Percentiles rank a stretch among this genome's conserved stretches.
These are phyloP conservation scores for Petasospora rhodanensis DNA, from an alignment of 1,139 yeast species.

Conservation along the genomic window DNA sequence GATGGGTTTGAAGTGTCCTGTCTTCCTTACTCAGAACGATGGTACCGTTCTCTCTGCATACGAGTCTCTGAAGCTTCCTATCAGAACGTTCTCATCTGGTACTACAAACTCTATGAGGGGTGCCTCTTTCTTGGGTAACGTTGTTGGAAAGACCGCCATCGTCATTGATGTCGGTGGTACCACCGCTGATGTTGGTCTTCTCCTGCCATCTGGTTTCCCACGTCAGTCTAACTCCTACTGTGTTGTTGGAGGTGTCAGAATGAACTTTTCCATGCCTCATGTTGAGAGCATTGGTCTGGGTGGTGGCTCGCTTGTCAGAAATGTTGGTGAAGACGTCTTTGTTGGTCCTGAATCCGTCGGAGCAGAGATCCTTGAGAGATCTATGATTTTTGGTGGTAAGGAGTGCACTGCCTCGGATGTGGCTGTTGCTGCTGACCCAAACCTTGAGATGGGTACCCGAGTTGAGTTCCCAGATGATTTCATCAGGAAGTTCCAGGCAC, in stretches of 20 bases:
- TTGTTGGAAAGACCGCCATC: constrained; percentile 28
- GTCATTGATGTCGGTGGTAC: constrained; percentile 44
- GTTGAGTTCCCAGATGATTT: constrained; percentile 19
- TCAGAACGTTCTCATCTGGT: constrained; percentile 40
- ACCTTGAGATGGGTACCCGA: constrained; percentile 22
- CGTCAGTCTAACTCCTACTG: constrained; percentile 36
- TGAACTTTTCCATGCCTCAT: constrained; percentile 43
- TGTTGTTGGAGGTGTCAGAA: constrained; percentile 38
- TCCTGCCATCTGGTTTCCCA: constrained; percentile 38
- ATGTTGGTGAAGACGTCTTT: constrained; percentile 12
- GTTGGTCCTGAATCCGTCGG: constrained; percentile 39
- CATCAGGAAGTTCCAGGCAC: constrained; percentile 19
- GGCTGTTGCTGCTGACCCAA: constrained; percentile 22
- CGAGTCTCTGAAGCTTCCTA: constrained; percentile 35
- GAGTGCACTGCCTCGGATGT: constrained; percentile 36
- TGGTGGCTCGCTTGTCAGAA: constrained; percentile 40
- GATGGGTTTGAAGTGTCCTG: constrained; percentile 34
- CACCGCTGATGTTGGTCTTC: constrained; percentile 40
- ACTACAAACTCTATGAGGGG: constrained; percentile 46
- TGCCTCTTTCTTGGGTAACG: constrained; percentile 35
- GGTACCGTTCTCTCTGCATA: constrained; percentile 35
- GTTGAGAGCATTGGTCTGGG: constrained; percentile 41
- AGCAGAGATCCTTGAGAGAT: constrained; percentile 28
- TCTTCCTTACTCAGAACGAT: constrained; percentile 38
- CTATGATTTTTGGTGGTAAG: constrained; percentile 36